phyloP scores from a whole-genome alignment of 768 basidiomycete species.

The Termitomyces sp. region DNA sequence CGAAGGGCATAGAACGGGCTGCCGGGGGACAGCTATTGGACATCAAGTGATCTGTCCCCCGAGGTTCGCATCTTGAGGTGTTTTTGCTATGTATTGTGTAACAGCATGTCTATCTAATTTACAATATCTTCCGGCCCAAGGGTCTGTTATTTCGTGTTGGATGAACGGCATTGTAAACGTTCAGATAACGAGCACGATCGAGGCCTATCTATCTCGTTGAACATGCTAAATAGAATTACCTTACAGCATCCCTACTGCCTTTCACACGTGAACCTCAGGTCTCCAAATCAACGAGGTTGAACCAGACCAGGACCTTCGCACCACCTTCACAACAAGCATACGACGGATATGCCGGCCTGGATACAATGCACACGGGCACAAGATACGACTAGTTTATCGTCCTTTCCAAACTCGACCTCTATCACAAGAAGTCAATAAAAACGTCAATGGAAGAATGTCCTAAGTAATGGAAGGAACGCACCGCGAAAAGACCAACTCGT shows the following conservation, averaged over 20 bases:
- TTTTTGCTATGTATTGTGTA: neutral
- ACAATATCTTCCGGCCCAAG: neutral
- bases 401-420: constrained; percentile 41
- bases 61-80: neutral
- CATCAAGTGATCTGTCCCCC: constrained; percentile 23
- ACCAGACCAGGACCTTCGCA: constrained; percentile 33
- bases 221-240: too few species aligned
- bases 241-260: too few species aligned
- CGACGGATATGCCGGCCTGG: constrained; percentile 47
- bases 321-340: constrained; percentile 47
- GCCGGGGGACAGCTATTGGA: constrained; percentile 58
- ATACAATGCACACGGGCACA: constrained; percentile 45
- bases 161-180: neutral
- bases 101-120: neutral
- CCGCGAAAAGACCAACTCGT: constrained; percentile 29
- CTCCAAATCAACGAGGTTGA: constrained; percentile 23
- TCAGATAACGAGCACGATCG: neutral
- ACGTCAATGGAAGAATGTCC: neutral
- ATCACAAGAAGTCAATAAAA: constrained; percentile 32
- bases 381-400: constrained; percentile 49
- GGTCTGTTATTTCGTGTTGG: neutral
- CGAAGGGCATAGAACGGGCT: constrained; percentile 59
- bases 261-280: neutral
- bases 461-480: constrained; percentile 21
- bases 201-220: too few species aligned